Evolutionary conservation across 1,139 yeast species (phyloP).

Genomic region (Blastobotrys proliferans): DNA sequence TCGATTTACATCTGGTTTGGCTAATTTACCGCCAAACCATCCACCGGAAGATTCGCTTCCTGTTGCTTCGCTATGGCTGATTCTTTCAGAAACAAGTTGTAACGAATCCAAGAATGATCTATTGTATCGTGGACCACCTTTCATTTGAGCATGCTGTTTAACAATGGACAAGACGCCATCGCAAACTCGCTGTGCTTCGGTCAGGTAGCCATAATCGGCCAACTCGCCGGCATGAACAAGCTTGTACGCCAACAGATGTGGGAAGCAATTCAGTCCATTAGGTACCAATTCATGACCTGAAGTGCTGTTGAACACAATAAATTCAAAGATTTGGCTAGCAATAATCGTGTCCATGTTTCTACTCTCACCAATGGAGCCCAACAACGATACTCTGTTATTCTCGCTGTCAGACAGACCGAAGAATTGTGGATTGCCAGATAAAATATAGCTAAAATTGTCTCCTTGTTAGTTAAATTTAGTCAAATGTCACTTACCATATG

Average conservation of each 20-base stretch:
- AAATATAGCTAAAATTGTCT: conserved; percentile 41
- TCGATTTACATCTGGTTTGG: conserved; percentile 75
- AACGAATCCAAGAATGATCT: conserved; percentile 38
- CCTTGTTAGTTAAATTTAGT: neutral
- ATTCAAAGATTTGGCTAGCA: conserved; percentile 73
- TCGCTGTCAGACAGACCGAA: conserved; percentile 21
- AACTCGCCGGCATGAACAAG: conserved; percentile 59
- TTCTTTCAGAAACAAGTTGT: conserved; percentile 33
- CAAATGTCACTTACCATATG: conserved; percentile 22
- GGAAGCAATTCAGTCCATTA: conserved; percentile 36
- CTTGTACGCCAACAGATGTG: conserved; percentile 55
- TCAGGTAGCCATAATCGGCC: conserved; percentile 56
- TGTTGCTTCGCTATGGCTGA: conserved; percentile 33
- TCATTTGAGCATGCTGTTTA: conserved; percentile 31
- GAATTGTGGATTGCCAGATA: conserved; percentile 38
- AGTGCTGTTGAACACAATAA: conserved; percentile 38
- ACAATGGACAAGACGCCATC: conserved; percentile 48
- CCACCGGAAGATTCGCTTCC: conserved; percentile 40
- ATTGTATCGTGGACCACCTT: conserved; percentile 41
- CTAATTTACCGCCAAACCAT: conserved; percentile 61
- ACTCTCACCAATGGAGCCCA: conserved; percentile 27
- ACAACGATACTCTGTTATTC: conserved; percentile 23
- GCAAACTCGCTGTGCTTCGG: conserved; percentile 57
- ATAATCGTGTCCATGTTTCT: conserved; percentile 43
- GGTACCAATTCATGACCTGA: conserved; percentile 31